phyloP scores from a whole-genome alignment of 208 protist species.

The Herpetomonas tarakana region DNA sequence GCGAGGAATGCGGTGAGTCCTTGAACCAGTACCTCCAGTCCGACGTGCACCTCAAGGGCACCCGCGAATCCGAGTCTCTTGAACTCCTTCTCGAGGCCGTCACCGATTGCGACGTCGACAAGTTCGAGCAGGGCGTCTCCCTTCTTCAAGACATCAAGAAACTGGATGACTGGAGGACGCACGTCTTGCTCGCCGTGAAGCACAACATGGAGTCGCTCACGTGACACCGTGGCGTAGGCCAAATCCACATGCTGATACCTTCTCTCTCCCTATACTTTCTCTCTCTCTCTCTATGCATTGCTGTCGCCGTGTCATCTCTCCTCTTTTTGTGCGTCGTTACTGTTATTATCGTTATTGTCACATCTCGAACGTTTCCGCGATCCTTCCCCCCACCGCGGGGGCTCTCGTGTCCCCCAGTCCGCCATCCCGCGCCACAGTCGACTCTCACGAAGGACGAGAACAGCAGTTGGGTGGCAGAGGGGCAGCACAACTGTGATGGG shows the following conservation, averaged over 20 bases:
- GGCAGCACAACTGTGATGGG: too few relatives aligned
- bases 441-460: too few relatives aligned
- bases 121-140: conserved; percentile 76
- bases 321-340: background rate
- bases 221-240: conserved; percentile 18
- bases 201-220: conserved; percentile 80
- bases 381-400: background rate
- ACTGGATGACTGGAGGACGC: conserved; percentile 86
- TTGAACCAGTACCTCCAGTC: conserved; percentile 57
- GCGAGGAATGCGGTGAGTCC: conserved; percentile 63
- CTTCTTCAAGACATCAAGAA: conserved; percentile 69
- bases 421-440: too few relatives aligned
- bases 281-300: conserved; percentile 2
- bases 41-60: conserved; percentile 79
- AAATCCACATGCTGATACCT: conserved; percentile 1
- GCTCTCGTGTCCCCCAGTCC: too few relatives aligned
- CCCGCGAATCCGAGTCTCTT: conserved; percentile 74
- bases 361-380: conserved; percentile 8
- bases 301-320: conserved; percentile 8
- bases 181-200: conserved; percentile 78
- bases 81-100: conserved; percentile 68
- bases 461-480: too few relatives aligned
- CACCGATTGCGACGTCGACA: conserved; percentile 61
- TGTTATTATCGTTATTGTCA: background rate
- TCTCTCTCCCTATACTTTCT: conserved; percentile 3